Evolutionary conservation across 2,329 filamentous ascomycete species (phyloP).

Genomic region (Alternaria novae-zelandiae): DNA sequence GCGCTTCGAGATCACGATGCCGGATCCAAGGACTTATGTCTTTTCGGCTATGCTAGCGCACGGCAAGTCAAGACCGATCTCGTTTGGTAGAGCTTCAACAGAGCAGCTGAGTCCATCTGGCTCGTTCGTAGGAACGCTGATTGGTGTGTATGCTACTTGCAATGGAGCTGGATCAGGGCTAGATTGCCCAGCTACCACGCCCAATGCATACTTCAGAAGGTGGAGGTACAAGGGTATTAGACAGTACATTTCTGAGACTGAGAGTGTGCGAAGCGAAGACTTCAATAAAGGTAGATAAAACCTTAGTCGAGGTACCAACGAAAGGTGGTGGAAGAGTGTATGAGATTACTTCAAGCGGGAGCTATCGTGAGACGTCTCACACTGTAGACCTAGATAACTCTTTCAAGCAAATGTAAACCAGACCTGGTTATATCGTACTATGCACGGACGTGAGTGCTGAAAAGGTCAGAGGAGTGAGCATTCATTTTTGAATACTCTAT

Average conservation of each 20-base stretch:
- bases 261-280: background rate
- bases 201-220: slow-evolving; percentile 55
- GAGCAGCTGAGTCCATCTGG: slow-evolving; percentile 12
- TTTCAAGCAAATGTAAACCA: background rate
- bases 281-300: background rate
- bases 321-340: background rate
- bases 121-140: slow-evolving; percentile 51
- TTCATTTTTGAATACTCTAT: background rate
- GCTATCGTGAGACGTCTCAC: background rate
- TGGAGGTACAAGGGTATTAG: slow-evolving; percentile 53
- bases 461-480: background rate
- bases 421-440: background rate
- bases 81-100: slow-evolving; percentile 15
- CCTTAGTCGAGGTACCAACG: background rate
- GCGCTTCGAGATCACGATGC: slow-evolving; percentile 22
- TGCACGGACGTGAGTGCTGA: background rate
- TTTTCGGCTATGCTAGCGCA: background rate
- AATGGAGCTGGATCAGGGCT: slow-evolving; percentile 51
- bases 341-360: background rate
- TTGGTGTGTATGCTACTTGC: slow-evolving; percentile 60
- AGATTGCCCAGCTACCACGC: slow-evolving; percentile 32
- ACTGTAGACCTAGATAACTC: background rate
- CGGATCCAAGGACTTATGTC: background rate
- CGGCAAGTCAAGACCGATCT: background rate
- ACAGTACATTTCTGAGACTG: slow-evolving; percentile 3